Evolutionary conservation across 129 eudicot species (phyloP), one percentile per base, ranked within the genome.

Genomic region (Saussurea involucrata): DNA sequence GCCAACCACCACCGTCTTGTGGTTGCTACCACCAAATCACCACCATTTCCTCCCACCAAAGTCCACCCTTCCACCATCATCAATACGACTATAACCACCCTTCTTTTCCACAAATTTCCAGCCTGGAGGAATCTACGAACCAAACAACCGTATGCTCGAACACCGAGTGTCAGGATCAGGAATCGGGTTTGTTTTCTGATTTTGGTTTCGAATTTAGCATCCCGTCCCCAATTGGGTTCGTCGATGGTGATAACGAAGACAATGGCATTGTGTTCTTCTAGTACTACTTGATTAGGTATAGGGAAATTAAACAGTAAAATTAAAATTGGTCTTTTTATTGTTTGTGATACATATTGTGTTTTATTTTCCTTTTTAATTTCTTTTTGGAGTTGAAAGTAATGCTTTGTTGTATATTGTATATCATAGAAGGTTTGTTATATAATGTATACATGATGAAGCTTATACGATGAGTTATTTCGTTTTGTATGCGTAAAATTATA

Each of bases 21-120:
- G 80, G 69, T 74, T 81, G 84, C 76, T 28, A 75, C 57, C 85
- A 84, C 42, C 87, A 79, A 28, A 76, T 12, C 76, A 20, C 74
- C 79, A 57, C 71, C 27, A 55, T 31, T 61, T 31, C 71, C 57
- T 55, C 75, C 69, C 60, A 34, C 24, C 69, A 78, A 67, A 67
- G 63, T 80, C 53, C 79, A 55, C 69, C 85, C 11, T 25, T 40
- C 18, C 73, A 13, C 68, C 42, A 53, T 40, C 77, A 58, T 12
- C 67, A 77, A 71, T 70, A 66, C 75, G 78, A 81, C 72, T 42
- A 69, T 69, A 58, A 58, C 74, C 66, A 60, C 8, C 29, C 36
- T 6, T 22, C 17, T 40, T 57, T 81, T 21, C 25, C 80, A 60
- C 84, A 74, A 58, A 31, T 8, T 12, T 4, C 53, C 63, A 60